phyloP scores from a whole-genome alignment of 768 basidiomycete species.

The Mycena pura region DNA sequence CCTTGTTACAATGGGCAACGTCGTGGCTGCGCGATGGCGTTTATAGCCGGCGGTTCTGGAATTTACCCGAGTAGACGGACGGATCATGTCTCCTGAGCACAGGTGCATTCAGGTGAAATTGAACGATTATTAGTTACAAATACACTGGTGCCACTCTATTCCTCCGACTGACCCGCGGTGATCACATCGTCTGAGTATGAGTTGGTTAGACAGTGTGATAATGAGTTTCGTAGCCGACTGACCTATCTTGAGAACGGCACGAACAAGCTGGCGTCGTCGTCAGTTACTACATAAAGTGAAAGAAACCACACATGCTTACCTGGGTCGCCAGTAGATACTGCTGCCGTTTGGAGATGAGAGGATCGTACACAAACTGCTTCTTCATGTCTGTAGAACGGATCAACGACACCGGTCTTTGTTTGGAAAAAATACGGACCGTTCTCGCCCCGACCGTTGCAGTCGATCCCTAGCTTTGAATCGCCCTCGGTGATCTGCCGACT shows the following conservation, averaged over 20 bases:
- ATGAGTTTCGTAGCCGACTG: slow-evolving; percentile 30
- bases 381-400: slow-evolving; percentile 82
- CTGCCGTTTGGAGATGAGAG: slow-evolving; percentile 95
- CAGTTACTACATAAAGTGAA: slow-evolving; percentile 3
- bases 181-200: slow-evolving; percentile 74
- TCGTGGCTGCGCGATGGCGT: no score
- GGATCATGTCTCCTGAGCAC: no score
- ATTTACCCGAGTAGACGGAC: no score
- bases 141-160: slow-evolving; percentile 46
- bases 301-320: slow-evolving; percentile 47
- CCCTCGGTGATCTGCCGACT: slow-evolving; percentile 89
- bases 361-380: slow-evolving; percentile 95
- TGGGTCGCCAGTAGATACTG: slow-evolving; percentile 98
- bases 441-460: slow-evolving; percentile 85
- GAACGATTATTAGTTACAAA: no score
- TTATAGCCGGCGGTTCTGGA: no score
- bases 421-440: slow-evolving; percentile 66
- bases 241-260: slow-evolving; percentile 91
- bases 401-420: background rate
- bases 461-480: slow-evolving; percentile 89
- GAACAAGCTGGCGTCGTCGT: slow-evolving; percentile 62
- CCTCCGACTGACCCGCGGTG: slow-evolving; percentile 71
- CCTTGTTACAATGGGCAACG: no score
- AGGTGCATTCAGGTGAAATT: no score
- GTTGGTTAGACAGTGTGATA: background rate